Conservation (phyloP, 495 filamentous ascomycete genomes). For the Hypoxylon fragiforme region DNA sequence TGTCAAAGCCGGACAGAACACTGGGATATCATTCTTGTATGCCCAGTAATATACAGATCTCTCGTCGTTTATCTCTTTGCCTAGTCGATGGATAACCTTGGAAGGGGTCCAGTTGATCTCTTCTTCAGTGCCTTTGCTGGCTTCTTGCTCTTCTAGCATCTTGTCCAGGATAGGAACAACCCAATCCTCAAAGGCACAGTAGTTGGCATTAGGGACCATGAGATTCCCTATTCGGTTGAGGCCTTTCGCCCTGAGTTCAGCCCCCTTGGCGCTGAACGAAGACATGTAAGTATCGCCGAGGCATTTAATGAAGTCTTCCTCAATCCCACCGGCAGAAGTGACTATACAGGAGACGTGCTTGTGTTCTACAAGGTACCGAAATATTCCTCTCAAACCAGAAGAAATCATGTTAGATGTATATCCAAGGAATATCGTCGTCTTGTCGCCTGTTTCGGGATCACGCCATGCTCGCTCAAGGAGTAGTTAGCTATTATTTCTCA, state of each 20-base stretch:
- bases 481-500: slow-evolving; percentile 6
- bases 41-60: slow-evolving; percentile 92
- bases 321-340: slow-evolving; percentile 93
- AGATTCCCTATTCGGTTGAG: slow-evolving; percentile 96
- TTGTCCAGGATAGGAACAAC: slow-evolving; percentile 84
- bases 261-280: slow-evolving; percentile 74
- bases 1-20: slow-evolving; percentile 95
- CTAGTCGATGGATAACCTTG: slow-evolving; percentile 81
- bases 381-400: slow-evolving; percentile 85
- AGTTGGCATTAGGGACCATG: slow-evolving; percentile 95
- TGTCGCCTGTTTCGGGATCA: slow-evolving; percentile 70
- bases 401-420: slow-evolving; percentile 98
- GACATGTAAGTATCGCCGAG: slow-evolving; percentile 91
- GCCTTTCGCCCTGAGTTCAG: slow-evolving; percentile 75
- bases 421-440: slow-evolving; percentile 92
- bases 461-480: slow-evolving; percentile 67
- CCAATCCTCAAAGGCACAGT: slow-evolving; percentile 98
- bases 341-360: slow-evolving; percentile 89
- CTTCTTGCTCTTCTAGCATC: slow-evolving; percentile 93
- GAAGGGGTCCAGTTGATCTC: slow-evolving; percentile 88
- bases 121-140: slow-evolving; percentile 65
- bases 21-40: slow-evolving; percentile 86
- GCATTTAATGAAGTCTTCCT: slow-evolving; percentile 98
- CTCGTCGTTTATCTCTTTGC: slow-evolving; percentile 89
- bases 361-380: slow-evolving; percentile 91